These are phyloP conservation scores for Globisporangium viniferum DNA, from an alignment of 352 stramenopile species.

Conservation along the genomic window DNA sequence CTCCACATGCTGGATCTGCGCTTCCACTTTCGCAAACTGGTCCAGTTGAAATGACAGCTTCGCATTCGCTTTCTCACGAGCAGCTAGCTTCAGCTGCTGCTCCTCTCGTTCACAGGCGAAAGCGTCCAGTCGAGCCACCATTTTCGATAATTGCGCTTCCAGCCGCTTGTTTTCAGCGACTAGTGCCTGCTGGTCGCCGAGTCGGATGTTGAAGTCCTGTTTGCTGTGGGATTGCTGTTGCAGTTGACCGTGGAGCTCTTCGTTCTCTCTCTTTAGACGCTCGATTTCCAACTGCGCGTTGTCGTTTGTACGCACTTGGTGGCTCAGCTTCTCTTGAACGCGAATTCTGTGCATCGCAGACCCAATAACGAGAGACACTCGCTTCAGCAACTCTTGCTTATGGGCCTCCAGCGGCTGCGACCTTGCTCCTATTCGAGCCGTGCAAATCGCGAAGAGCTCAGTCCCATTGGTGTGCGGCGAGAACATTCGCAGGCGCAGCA, in stretches of 20 bases:
- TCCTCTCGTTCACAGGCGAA: slow-evolving; percentile 3
- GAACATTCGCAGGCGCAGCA: slow-evolving; percentile 15
- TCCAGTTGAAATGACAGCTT: slow-evolving; percentile 19
- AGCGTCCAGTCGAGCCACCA: background rate
- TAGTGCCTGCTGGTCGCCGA: background rate
- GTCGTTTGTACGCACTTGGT: background rate
- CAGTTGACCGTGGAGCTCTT: slow-evolving; percentile 1
- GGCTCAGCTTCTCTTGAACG: background rate
- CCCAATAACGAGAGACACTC: slow-evolving; percentile 1
- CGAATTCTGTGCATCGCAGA: slow-evolving; percentile 8
- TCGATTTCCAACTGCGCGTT: slow-evolving; percentile 2
- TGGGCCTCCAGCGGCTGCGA: background rate
- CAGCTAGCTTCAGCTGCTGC: slow-evolving; percentile 1
- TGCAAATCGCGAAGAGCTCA: slow-evolving; percentile 9
- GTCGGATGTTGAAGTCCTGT: slow-evolving; percentile 3
- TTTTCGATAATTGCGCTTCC: slow-evolving; percentile 1
- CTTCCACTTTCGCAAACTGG: slow-evolving; percentile 19
- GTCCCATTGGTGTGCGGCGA: background rate
- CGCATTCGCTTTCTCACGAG: slow-evolving; percentile 7
- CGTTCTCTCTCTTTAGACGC: background rate
- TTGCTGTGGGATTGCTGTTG: slow-evolving; percentile 7
- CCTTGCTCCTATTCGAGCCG: slow-evolving; percentile 1
- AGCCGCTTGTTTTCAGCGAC: slow-evolving; percentile 7
- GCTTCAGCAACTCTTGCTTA: slow-evolving; percentile 13
- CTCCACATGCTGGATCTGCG: slow-evolving; percentile 18